Conservation (phyloP, 2,329 filamentous ascomycete genomes). For the Xylariaceae sp. region DNA sequence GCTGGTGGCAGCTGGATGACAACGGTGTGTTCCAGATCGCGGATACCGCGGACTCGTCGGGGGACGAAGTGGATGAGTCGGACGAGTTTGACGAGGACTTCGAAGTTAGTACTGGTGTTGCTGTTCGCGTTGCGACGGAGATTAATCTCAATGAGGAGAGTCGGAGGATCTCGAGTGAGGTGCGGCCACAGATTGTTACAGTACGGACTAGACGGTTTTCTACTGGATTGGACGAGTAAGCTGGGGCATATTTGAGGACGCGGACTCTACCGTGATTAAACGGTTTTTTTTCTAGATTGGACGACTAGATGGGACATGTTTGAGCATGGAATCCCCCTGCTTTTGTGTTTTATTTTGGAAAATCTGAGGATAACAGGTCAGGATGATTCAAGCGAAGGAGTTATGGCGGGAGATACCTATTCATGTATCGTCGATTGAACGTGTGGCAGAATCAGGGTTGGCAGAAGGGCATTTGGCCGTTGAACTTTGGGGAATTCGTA, state of each 20-base stretch:
- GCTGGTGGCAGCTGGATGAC: too few species aligned
- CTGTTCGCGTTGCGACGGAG: slow-evolving; percentile 13
- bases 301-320: neutral
- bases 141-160: slow-evolving; percentile 1
- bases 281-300: too few species aligned
- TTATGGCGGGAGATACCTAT: slow-evolving; percentile 8
- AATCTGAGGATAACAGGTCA: slow-evolving; percentile 4
- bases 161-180: neutral
- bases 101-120: neutral
- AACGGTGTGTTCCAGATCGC: too few species aligned
- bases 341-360: neutral
- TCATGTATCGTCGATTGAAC: neutral
- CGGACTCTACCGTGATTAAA: too few species aligned
- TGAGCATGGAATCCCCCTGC: neutral
- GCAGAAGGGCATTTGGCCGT: neutral
- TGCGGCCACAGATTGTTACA: slow-evolving; percentile 12
- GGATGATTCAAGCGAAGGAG: neutral
- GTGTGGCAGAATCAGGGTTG: neutral
- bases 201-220: slow-evolving; percentile 10
- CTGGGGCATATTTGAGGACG: too few species aligned
- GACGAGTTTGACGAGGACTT: too few species aligned
- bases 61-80: too few species aligned
- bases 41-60: too few species aligned
- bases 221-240: too few species aligned
- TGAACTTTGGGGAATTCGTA: too few species aligned